Evolutionary conservation across 202 grass and related monocot genomes (phyloP), one percentile per base, ranked within the genome.

Genomic region (Saccharum hybrid): DNA sequence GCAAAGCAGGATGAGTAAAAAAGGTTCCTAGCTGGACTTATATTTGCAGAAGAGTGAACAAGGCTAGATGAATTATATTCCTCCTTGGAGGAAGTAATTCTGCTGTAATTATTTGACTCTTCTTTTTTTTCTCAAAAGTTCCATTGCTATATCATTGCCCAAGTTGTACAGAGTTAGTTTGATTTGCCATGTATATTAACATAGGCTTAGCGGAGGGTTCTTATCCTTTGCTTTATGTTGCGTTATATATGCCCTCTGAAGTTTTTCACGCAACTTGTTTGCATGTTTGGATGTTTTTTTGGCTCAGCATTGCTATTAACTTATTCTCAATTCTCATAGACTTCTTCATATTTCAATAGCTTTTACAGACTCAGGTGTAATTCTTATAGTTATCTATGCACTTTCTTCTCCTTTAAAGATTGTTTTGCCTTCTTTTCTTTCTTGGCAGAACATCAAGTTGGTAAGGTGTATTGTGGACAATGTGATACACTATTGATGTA

Each of bases 401-500:
- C 15, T 46, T 77, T 66, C 31, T 85, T 77, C 37, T 76, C n/a
- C 4, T 72, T 69, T 10, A 31, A 70, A 57, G 60, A 8, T 33
- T 88, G 31, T 79, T 37, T 89, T 43, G 73, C 73, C 63, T 77
- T 71, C 63, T 18, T 76, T 71, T 72, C 12, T 74, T 68, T 78
- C 28, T 75, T 91, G 77, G 76, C 81, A 98, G 96, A 81, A 63
- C 86, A 86, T 87, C 87, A 95, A 87, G 77, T 94, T 70, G 96
- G 96, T 64, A 98, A 82, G 68, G 81, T 90, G 81, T 69, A 52
- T 42, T 95, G 96, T 69, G 90, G 87, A 23, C 84, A 85, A 76
- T 98, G 96, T 86, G 85, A 74, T 60, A 61, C 79, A 84, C 74
- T 93, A 18, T 74, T 95, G 61, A 96, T 98, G 85, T 98, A 98